Evolutionary conservation across 2,329 filamentous ascomycete genomes (phyloP), one percentile per base, ranked within the genome.

Genomic region (Ceratocystis cacaofunesta): DNA sequence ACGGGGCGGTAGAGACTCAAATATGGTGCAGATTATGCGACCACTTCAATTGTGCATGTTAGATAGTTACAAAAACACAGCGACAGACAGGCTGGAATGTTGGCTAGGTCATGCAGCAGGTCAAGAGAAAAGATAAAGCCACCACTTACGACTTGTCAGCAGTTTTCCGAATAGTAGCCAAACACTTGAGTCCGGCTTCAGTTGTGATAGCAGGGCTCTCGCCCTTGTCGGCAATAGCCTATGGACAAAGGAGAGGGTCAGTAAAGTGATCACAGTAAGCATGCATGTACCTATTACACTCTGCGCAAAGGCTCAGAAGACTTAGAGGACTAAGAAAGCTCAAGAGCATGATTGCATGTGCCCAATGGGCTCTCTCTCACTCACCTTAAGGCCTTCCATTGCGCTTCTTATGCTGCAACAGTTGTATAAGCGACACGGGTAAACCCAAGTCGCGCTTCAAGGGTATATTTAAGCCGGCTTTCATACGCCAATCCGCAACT

Each of bases 101-200:
- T 41, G 36, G 3, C 36, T 4, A 41, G 36, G 36, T 15, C 10
- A 15, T 12, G 12, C 36, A 41, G 10, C 10, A 15, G 15, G 12
- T 41, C 12, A n/a, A 44, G 22, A 50, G 44, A 52, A 63, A 55
- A 28, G 57, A 66, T 58, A 57, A 30, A 10, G 19, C 5, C 61
- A 25, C 5, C 61, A 78, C 82, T 71, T 80, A 92, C 89, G 82
- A 89, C 77, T 95, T 95, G 74, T 95, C 90, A 68, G 85, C 84
- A 25, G 89, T 90, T 69, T 83, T 81, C 70, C 86, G 86, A 72
- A 95, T 83, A 72, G 86, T 85, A 64, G 89, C 85, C 57, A 95
- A 77, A 71, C 95, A 88, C 69, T 81, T 82, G 70, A 89, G 76
- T 46, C 90, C 90, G 71, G 85, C 82, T 65, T 85, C 81, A 15